Evolutionary conservation across 495 filamentous ascomycete genomes (phyloP).

Genomic region (Penicillium canescens): DNA sequence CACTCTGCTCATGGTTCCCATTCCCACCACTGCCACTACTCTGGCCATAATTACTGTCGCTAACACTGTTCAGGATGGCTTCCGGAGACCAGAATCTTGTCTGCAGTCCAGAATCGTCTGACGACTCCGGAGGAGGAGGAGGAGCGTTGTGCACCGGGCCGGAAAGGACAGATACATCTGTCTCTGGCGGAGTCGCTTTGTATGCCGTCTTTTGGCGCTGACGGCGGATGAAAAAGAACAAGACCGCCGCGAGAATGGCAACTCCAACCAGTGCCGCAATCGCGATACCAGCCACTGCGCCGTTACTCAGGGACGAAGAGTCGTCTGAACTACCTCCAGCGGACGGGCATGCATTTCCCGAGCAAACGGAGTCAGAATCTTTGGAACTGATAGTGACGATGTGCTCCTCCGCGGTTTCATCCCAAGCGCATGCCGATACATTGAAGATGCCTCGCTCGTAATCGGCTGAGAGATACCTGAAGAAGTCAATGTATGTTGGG

Average conservation of each 20-base stretch:
- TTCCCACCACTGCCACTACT: conserved; percentile 9
- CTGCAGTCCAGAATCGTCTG: conserved; percentile 3
- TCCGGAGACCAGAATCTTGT: conserved; percentile 19
- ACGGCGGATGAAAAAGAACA: conserved; percentile 18
- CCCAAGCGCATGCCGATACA: conserved; percentile 22
- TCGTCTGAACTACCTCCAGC: not conserved
- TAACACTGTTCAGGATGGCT: not conserved
- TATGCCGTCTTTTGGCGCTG: conserved; percentile 16
- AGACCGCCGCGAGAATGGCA: conserved; percentile 11
- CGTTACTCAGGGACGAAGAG: conserved; percentile 28
- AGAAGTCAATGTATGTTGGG: not conserved
- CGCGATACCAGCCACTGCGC: conserved; percentile 26
- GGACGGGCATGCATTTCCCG: conserved; percentile 8
- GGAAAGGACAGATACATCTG: conserved; percentile 15
- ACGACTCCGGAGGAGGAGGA: conserved; percentile 2
- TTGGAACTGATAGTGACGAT: conserved; percentile 15
- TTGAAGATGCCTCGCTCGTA: conserved; percentile 61
- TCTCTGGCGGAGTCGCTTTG: conserved; percentile 11
- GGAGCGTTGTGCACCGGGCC: conserved; percentile 15
- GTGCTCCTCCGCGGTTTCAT: conserved; percentile 12
- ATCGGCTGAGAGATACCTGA: conserved; percentile 60
- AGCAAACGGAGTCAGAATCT: conserved; percentile 2
- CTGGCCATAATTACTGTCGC: conserved; percentile 5
- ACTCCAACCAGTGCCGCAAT: conserved; percentile 20
- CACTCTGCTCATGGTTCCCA: conserved; percentile 8